Evolutionary conservation across 169 alveolate species (phyloP), one percentile per base, ranked within the genome.

Genomic region (Plasmodium chabaudi): DNA sequence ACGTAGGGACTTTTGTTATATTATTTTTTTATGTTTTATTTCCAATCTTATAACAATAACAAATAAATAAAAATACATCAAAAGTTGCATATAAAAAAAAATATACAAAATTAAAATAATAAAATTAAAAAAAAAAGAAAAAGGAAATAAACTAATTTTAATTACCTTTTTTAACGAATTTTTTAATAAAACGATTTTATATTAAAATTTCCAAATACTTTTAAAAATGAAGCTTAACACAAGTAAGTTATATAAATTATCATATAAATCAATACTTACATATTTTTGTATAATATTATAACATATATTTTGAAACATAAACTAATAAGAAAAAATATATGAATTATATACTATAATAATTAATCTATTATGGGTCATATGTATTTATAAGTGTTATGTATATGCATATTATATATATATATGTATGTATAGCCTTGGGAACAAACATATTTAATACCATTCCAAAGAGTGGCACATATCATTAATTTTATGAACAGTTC

Each of bases 181-280:
- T 72, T 72, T 56, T 23, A 49, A 59, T 44, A 72, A 42, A 72
- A 57, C 34, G 13, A 44, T 27, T 47, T 27, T 71, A 23, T 46
- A 7, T 13, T 46, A 21, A 61, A 51, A 1, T 51, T 77, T 77
- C 44, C 88, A 39, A 19, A 12, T 63, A 49, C 23, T 13, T 49
- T 63, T 15, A 67, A 77, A 77, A 77, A 77, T 77, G 88, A 77
- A 77, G 77, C 51, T 77, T 17, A 77, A 77, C 79, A 77, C 63
- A 59, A 42, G 88, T 77, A 77, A 77, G 88, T 77, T 77, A 21
- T 25, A 12, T 34, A 49, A 63, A n/a, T n/a, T 9, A 12, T 68
- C 19, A 23, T 23, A 15, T 25, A 9, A 55, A 67, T 57, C 1
- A 15, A 15, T 34, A 34, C 7, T 34, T 34, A 34, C 42, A 34